These are phyloP conservation scores for Ceratocystiopsis minuta DNA, from an alignment of 2,329 filamentous ascomycete species.

Conservation along the genomic window DNA sequence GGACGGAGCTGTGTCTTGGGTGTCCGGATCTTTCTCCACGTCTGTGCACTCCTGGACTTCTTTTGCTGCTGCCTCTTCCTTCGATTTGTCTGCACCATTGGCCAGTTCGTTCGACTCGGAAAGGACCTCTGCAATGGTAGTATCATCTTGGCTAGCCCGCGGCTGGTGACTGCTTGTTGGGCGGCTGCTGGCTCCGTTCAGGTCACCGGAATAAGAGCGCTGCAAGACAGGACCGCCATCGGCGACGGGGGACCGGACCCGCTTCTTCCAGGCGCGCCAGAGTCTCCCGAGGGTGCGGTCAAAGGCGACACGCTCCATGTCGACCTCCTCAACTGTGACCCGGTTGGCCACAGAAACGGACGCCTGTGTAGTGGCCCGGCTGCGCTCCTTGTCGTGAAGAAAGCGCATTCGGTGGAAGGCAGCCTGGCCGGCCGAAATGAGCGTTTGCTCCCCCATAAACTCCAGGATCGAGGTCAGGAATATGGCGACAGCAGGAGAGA, in stretches of 20 bases:
- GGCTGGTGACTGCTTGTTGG: constrained; percentile 16
- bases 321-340: constrained; percentile 70
- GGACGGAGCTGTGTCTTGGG: not conserved
- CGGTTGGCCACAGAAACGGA: constrained; percentile 38
- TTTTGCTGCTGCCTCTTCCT: not conserved
- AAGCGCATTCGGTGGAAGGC: constrained; percentile 50
- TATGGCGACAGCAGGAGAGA: constrained; percentile 84
- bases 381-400: constrained; percentile 40
- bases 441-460: constrained; percentile 77
- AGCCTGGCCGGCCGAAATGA: constrained; percentile 74
- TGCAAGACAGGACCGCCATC: constrained; percentile 27
- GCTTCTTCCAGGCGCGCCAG: constrained; percentile 93
- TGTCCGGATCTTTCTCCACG: not conserved
- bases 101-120: constrained; percentile 7
- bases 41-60: constrained; percentile 1
- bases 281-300: constrained; percentile 75
- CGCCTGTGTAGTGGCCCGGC: constrained; percentile 16
- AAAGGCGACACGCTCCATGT: constrained; percentile 84
- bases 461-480: constrained; percentile 92
- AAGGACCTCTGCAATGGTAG: constrained; percentile 20
- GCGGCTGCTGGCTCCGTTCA: constrained; percentile 12
- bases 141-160: constrained; percentile 21
- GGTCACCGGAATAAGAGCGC: constrained; percentile 31
- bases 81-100: too few species aligned
- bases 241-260: constrained; percentile 40